These are phyloP conservation scores for Fallopia convolvulus DNA, from an alignment of 148 eudicot genomes.

Conservation along the genomic window DNA sequence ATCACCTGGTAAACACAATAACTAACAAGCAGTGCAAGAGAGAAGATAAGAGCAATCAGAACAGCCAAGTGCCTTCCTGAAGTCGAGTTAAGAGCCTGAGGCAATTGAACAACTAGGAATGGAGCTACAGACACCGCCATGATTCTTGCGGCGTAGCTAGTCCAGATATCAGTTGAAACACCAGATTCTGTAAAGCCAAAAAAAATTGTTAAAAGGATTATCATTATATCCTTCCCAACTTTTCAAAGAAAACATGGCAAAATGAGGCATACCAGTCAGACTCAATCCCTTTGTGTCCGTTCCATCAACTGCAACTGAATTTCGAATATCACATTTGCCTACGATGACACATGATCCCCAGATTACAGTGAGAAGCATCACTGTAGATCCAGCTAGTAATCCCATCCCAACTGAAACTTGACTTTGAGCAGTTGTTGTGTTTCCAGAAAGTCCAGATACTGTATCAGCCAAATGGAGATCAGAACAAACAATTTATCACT, in stretches of 20 bases:
- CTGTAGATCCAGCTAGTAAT: conserved; percentile 85
- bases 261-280: conserved; percentile 38
- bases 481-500: not conserved
- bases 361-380: conserved; percentile 75
- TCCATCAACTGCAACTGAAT: conserved; percentile 42
- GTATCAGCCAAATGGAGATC: not conserved
- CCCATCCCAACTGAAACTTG: conserved; percentile 99
- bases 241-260: not conserved
- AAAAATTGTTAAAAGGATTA: not conserved
- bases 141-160: conserved; percentile 51
- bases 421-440: conserved; percentile 54
- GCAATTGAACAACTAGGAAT: conserved; percentile 45
- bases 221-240: not conserved
- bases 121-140: conserved; percentile 53
- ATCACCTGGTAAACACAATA: conserved; percentile 85
- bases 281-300: conserved; percentile 54
- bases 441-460: conserved; percentile 94
- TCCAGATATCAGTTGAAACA: conserved; percentile 49
- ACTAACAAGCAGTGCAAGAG: conserved; percentile 42
- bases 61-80: conserved; percentile 45
- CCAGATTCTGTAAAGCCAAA: conserved; percentile 32
- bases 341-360: conserved; percentile 83
- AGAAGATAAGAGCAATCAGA: conserved; percentile 44
- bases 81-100: conserved; percentile 30
- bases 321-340: conserved; percentile 74